These are phyloP conservation scores for Phytophthora tentaculata DNA, from an alignment of 352 stramenopile species.

Conservation along the genomic window DNA sequence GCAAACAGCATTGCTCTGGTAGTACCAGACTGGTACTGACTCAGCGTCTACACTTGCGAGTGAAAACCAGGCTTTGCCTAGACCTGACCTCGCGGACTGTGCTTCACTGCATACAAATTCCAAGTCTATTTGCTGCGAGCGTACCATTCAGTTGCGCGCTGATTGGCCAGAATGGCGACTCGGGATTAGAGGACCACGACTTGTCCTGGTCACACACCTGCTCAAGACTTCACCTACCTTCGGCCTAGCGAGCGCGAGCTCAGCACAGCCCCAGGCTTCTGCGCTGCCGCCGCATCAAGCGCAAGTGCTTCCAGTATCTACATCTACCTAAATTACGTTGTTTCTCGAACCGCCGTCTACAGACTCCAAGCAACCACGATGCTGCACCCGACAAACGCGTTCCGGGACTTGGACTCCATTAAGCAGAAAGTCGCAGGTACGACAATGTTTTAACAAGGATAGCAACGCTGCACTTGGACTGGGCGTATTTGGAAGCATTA, in stretches of 20 bases:
- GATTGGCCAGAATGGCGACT: constrained; percentile 28
- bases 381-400: constrained; percentile 66
- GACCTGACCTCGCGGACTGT: constrained; percentile 28
- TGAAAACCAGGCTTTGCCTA: constrained; percentile 15
- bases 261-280: constrained; percentile 36
- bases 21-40: no score
- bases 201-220: constrained; percentile 24
- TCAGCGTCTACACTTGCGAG: no score
- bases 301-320: constrained; percentile 16
- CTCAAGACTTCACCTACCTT: constrained; percentile 22
- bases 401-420: constrained; percentile 62
- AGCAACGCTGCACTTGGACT: not conserved
- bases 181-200: constrained; percentile 7
- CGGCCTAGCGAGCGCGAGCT: constrained; percentile 36
- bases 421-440: constrained; percentile 60
- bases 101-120: constrained; percentile 10
- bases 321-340: not conserved
- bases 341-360: constrained; percentile 10
- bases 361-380: constrained; percentile 22
- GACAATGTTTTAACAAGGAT: not conserved
- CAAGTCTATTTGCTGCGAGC: constrained; percentile 29
- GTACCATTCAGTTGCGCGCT: constrained; percentile 9
- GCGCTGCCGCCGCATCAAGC: constrained; percentile 22
- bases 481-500: not conserved
- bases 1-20: no score